These are phyloP conservation scores for Solanum corneliomulleri DNA, from an alignment of 257 asterid genomes.

Conservation along the genomic window DNA sequence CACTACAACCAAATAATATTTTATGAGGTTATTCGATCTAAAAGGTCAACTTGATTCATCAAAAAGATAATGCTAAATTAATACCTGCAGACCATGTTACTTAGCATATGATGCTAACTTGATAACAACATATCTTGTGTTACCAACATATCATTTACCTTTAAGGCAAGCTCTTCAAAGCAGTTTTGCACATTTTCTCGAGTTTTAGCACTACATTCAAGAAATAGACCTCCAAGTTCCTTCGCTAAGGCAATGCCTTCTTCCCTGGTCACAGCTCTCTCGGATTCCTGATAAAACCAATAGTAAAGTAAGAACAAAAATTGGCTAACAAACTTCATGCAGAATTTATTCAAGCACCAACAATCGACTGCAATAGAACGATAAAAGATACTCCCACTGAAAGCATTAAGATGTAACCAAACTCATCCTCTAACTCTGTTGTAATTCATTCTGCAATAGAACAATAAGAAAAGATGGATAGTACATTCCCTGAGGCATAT, in stretches of 20 bases:
- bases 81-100: background rate
- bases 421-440: background rate
- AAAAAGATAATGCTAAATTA: background rate
- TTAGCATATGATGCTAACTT: background rate
- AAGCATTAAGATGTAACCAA: background rate
- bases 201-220: conserved; percentile 90
- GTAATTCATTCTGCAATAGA: background rate
- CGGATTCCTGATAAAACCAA: conserved; percentile 54
- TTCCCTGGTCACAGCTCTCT: conserved; percentile 67
- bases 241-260: conserved; percentile 67
- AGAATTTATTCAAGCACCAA: background rate
- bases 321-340: background rate
- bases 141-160: conserved; percentile 28
- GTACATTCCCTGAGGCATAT: background rate
- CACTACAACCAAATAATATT: background rate
- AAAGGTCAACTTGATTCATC: background rate
- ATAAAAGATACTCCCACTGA: background rate
- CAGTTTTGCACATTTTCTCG: conserved; percentile 77
- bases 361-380: background rate
- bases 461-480: background rate
- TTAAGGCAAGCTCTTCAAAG: conserved; percentile 66
- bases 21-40: background rate
- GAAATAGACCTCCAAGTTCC: conserved; percentile 69
- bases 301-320: background rate
- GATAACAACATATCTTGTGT: background rate